Evolutionary conservation across 1,139 yeast genomes (phyloP), one percentile per base, ranked within the genome.

Genomic region (Sugiyamaella neomexicana): DNA sequence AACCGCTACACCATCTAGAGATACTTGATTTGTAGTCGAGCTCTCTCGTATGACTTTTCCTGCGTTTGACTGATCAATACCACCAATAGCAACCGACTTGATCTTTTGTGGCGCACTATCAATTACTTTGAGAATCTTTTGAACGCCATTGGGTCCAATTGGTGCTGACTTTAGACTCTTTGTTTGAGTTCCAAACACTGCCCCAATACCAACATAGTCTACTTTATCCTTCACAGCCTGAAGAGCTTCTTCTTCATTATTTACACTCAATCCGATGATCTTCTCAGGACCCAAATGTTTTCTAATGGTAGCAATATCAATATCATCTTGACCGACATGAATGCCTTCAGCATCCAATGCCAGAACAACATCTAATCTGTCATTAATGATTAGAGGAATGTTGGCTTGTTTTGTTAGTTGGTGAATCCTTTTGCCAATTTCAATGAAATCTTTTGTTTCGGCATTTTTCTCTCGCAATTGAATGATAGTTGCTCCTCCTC

Each of bases 291-390:
- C 97, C 23, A 91, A 70, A 41, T 88, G 64, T 61, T 75, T 67
- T 41, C 97, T 71, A 0, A 82, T 95, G 27, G 76, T 60, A 1
- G 70, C 68, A 1, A 86, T 85, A 43, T 73, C 75, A 89, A 91
- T 87, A 66, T 91, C 98, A 55, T 86, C 93, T 68, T 90, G 97
- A 1, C 98, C 98, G 17, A 91, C 89, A 72, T 91, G 98, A 13
- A 91, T 86, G 36, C 96, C 96, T 57, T 90, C 97, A 0, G 96
- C 96, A 63, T 81, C 95, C 53, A 89, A 76, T 0, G 97, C 97
- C 51, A 90, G 73, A 0, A 97, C 97, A 5, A 91, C 89, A 66
- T 91, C 98, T 6, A 89, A 80, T 46, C 97, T 74, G 66, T 91
- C 97, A 65, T 91, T 89, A 65, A 91, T 90, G 34, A 91, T 82